Conservation (phyloP, 768 basidiomycete species). For the Leccinum sublutescens region DNA sequence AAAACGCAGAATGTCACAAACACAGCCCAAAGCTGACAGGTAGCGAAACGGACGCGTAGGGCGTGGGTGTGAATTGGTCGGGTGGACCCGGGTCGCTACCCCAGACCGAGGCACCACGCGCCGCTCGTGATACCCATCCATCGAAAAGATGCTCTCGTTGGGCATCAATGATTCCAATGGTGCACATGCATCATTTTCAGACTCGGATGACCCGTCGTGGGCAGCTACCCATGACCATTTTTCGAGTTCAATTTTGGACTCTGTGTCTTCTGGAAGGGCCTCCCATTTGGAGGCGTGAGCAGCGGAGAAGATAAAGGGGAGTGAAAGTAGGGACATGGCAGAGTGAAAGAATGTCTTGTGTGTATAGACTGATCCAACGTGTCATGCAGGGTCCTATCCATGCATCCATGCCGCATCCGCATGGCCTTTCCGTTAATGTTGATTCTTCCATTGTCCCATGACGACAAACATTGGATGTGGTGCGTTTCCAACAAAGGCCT, state of each 20-base stretch:
- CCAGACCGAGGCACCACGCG: not conserved
- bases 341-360: not conserved
- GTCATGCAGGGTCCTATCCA: not conserved
- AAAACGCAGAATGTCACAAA: not conserved
- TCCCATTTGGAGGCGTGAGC: slow-evolving; percentile 31
- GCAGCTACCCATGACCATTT: not conserved
- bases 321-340: slow-evolving; percentile 18
- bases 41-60: not conserved
- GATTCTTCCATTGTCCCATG: not conserved
- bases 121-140: not conserved
- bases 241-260: not conserved
- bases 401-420: not conserved
- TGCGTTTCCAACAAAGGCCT: not conserved
- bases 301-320: slow-evolving; percentile 33
- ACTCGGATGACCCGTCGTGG: not conserved
- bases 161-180: not conserved
- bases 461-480: not conserved
- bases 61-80: slow-evolving; percentile 4
- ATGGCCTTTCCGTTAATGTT: not conserved
- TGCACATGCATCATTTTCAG: not conserved
- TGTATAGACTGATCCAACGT: not conserved
- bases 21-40: not conserved
- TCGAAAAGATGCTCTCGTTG: not conserved
- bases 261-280: slow-evolving; percentile 6
- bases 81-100: not conserved